Percentiles rank a stretch among this genome's conserved stretches.
Evolutionary conservation across 768 basidiomycete species (phyloP).

Genomic region (Pholiota conissans): DNA sequence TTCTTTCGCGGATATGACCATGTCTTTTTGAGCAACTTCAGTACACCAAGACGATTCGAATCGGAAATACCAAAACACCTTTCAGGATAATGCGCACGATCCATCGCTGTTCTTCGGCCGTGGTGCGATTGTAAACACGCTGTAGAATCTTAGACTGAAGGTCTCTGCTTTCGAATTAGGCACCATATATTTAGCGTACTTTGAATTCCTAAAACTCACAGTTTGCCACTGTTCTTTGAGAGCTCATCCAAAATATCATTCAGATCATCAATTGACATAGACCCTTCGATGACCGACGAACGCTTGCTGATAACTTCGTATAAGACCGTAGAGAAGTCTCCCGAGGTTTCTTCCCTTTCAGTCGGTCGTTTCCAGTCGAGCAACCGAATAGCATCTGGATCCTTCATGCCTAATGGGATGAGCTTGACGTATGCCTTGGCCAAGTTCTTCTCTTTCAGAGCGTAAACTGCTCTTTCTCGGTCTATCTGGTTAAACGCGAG

Average conservation of each 20-base stretch:
- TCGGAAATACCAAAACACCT: conserved; percentile 47
- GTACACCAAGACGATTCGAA: background rate
- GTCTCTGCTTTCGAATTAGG: conserved; percentile 50
- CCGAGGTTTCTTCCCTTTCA: conserved; percentile 70
- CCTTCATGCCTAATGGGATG: conserved; percentile 78
- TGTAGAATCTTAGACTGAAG: conserved; percentile 74
- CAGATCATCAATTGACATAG: conserved; percentile 80
- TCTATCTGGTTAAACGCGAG: conserved; percentile 67
- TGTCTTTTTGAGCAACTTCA: conserved; percentile 52
- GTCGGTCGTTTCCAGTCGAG: conserved; percentile 89
- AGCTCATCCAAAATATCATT: conserved; percentile 83
- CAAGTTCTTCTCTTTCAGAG: conserved; percentile 91
- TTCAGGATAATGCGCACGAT: conserved; percentile 95
- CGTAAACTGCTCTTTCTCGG: conserved; percentile 88
- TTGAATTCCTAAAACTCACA: conserved; percentile 43
- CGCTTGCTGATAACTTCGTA: conserved; percentile 85
- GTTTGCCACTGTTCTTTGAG: conserved; percentile 68
- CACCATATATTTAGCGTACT: conserved; percentile 6
- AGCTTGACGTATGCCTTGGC: conserved; percentile 92
- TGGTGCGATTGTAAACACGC: conserved; percentile 74
- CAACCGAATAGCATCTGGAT: conserved; percentile 79
- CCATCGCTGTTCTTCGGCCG: conserved; percentile 92
- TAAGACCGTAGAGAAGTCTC: conserved; percentile 86
- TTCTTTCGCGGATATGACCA: conserved; percentile 92
- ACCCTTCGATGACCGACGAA: conserved; percentile 76